Conservation (phyloP, 352 stramenopile genomes). For the Phytophthora ohioensis region DNA sequence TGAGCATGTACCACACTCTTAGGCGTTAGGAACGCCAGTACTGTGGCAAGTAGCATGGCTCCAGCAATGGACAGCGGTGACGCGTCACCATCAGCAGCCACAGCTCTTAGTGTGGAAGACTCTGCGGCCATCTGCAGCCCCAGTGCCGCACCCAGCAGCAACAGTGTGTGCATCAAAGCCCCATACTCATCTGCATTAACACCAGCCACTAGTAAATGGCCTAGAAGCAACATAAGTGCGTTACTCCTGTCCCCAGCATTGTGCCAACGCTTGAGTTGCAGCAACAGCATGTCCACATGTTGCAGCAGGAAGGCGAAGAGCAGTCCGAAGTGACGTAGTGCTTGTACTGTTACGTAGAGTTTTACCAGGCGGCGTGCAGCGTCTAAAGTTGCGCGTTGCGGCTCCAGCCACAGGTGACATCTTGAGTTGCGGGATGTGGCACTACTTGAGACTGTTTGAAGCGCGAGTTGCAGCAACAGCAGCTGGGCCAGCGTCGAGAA, state of each 20-base stretch:
- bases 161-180: slow-evolving; percentile 60
- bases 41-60: slow-evolving; percentile 38
- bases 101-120: slow-evolving; percentile 13
- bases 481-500: slow-evolving; percentile 47
- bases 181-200: slow-evolving; percentile 73
- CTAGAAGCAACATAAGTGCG: slow-evolving; percentile 51
- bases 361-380: slow-evolving; percentile 50
- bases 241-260: slow-evolving; percentile 20
- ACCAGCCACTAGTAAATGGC: slow-evolving; percentile 68
- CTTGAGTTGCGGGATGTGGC: slow-evolving; percentile 16
- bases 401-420: slow-evolving; percentile 4
- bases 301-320: slow-evolving; percentile 80
- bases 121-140: slow-evolving; percentile 40
- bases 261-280: slow-evolving; percentile 47
- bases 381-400: slow-evolving; percentile 39
- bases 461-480: slow-evolving; percentile 40
- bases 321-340: slow-evolving; percentile 72
- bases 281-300: slow-evolving; percentile 55
- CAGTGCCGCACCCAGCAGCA: slow-evolving; percentile 57
- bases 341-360: slow-evolving; percentile 59
- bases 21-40: slow-evolving; percentile 44
- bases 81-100: slow-evolving; percentile 33
- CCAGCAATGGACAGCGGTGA: slow-evolving; percentile 49
- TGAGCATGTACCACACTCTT: slow-evolving; percentile 39
- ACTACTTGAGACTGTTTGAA: slow-evolving; percentile 9